phyloP scores from a whole-genome alignment of 345 rosid species.

The Populus nigra region DNA sequence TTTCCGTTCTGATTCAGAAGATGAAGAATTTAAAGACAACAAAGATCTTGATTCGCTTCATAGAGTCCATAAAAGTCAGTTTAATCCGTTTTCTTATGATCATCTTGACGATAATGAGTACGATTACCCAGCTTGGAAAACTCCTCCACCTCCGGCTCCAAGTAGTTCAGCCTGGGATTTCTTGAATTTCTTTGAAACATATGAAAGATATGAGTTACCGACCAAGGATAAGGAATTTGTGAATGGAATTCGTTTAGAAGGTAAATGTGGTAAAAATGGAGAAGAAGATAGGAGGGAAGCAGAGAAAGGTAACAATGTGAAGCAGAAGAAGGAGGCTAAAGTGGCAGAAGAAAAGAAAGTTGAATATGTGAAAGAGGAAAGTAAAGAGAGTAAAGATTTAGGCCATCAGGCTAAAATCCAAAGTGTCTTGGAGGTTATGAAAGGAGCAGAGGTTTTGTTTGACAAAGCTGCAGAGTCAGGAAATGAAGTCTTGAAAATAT shows the following conservation, averaged over 20 bases:
- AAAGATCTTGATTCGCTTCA: constrained; percentile 16
- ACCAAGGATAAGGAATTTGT: constrained; percentile 12
- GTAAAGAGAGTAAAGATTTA: constrained; percentile 6
- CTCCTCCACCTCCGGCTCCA: constrained; percentile 52
- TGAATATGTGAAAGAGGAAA: constrained; percentile 17
- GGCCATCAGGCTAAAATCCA: constrained; percentile 23
- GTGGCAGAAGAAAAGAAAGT: constrained; percentile 14
- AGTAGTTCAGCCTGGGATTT: constrained; percentile 58
- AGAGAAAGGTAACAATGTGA: not conserved
- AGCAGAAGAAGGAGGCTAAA: not conserved
- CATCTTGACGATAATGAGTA: not conserved
- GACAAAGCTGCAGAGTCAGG: constrained; percentile 48
- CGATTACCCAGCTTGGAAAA: constrained; percentile 18
- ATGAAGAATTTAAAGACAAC: constrained; percentile 24
- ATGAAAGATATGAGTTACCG: constrained; percentile 38
- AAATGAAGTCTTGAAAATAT: constrained; percentile 30
- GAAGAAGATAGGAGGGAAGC: not conserved
- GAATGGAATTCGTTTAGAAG: not conserved
- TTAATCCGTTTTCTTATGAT: constrained; percentile 7
- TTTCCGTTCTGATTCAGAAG: constrained; percentile 52
- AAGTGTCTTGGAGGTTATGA: constrained; percentile 24
- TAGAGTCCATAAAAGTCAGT: constrained; percentile 11
- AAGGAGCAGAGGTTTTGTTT: constrained; percentile 35
- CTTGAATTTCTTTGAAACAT: constrained; percentile 55
- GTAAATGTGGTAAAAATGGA: constrained; percentile 2